These are phyloP conservation scores for Monosporascus sp. DNA, from an alignment of 2,329 filamentous ascomycete species.

Conservation along the genomic window DNA sequence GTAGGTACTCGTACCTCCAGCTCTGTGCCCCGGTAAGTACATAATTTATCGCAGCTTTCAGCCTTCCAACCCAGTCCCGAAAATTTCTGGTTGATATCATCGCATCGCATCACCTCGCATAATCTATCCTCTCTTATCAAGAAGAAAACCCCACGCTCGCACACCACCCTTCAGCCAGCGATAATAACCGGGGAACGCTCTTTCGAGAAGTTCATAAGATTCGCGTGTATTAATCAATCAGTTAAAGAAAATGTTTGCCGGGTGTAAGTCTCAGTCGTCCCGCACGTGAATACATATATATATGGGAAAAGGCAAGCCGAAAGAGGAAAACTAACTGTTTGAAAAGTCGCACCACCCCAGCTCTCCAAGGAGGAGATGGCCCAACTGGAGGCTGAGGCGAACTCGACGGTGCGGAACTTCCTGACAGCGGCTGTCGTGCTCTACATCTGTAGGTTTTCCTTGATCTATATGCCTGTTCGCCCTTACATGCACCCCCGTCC, in stretches of 20 bases:
- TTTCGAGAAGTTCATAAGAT: not conserved
- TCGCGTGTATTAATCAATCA: not conserved
- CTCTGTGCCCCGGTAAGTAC: too few species aligned
- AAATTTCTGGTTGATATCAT: too few species aligned
- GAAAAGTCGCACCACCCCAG: conserved; percentile 49
- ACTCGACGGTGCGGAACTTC: conserved; percentile 62
- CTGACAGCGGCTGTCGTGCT: conserved; percentile 61
- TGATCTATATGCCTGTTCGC: not conserved
- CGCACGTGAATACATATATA: not conserved
- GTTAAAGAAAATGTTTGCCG: conserved; percentile 19
- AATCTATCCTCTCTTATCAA: too few species aligned
- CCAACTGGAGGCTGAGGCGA: conserved; percentile 62
- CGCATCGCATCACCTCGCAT: too few species aligned
- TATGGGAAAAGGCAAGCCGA: not conserved
- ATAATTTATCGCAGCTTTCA: too few species aligned
- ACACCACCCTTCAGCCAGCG: too few species aligned
- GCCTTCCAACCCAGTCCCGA: too few species aligned
- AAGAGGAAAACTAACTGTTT: not conserved
- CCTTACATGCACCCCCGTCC: not conserved
- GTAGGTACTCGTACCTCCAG: too few species aligned
- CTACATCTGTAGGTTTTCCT: conserved; percentile 65
- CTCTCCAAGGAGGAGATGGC: conserved; percentile 66
- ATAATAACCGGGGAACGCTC: too few species aligned
- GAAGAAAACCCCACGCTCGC: too few species aligned
- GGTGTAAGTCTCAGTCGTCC: conserved; percentile 13